Conservation (phyloP, 768 basidiomycete species). For the Trametopsis cervina region DNA sequence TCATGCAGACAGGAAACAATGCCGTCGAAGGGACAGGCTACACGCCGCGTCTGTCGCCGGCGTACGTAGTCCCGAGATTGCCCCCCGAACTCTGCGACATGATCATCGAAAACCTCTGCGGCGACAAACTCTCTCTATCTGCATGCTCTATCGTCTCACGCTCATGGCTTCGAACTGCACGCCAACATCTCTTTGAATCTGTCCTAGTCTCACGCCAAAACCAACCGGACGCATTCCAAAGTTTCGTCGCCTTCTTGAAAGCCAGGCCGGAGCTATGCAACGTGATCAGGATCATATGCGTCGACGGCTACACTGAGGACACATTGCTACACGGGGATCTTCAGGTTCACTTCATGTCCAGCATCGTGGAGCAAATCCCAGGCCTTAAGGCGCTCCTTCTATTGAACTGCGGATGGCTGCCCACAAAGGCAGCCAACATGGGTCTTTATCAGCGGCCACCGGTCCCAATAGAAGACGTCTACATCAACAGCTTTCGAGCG, state of each 20-base stretch:
- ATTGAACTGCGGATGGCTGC: constrained; percentile 7
- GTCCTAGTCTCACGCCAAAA: background rate
- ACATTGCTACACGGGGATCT: background rate
- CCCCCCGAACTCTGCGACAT: constrained; percentile 10
- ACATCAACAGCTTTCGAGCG: constrained; percentile 6
- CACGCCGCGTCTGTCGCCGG: too few species aligned
- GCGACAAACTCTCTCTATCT: constrained; percentile 2
- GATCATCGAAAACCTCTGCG: constrained; percentile 6
- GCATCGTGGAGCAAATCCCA: background rate
- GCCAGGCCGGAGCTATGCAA: constrained; percentile 1
- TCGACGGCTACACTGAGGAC: constrained; percentile 3
- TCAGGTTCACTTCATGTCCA: background rate
- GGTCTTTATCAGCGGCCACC: background rate
- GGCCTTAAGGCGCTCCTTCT: background rate
- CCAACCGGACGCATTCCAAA: background rate
- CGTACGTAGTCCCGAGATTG: background rate
- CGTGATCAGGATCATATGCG: constrained; percentile 4
- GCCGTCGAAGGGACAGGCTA: too few species aligned
- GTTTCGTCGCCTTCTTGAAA: constrained; percentile 2
- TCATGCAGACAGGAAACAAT: too few species aligned
- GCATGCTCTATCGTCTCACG: constrained; percentile 4
- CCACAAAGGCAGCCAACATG: background rate
- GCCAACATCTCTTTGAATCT: constrained; percentile 9
- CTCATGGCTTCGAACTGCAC: constrained; percentile 3
- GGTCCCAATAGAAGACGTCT: background rate